These are phyloP conservation scores for Aspergillus sp. DNA, from an alignment of 2,329 filamentous ascomycete species.

Conservation along the genomic window DNA sequence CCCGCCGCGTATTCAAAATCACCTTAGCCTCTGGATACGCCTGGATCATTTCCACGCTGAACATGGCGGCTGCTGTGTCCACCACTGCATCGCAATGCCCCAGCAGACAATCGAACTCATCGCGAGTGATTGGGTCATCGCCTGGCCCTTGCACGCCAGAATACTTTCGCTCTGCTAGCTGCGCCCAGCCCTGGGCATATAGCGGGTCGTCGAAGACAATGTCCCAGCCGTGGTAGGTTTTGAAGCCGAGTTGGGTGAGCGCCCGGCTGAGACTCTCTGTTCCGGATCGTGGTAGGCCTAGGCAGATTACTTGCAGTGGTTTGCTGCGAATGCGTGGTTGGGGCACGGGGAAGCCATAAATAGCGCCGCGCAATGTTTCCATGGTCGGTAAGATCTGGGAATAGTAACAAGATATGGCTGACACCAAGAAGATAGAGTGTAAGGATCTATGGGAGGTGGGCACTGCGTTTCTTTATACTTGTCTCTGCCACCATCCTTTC, in stretches of 20 bases:
- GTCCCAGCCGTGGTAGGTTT: constrained; percentile 24
- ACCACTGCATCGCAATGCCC: constrained; percentile 32
- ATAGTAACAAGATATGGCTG: not conserved
- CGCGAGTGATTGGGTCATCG: constrained; percentile 8
- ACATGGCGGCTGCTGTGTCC: constrained; percentile 35
- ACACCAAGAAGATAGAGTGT: not conserved
- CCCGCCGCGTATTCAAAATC: constrained; percentile 19
- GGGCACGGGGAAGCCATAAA: constrained; percentile 14
- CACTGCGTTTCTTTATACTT: not conserved
- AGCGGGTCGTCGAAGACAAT: constrained; percentile 3
- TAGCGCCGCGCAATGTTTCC: not conserved
- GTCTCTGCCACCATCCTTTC: not conserved
- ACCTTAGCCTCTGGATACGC: constrained; percentile 37
- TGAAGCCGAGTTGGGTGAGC: constrained; percentile 25
- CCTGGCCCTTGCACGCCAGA: not conserved
- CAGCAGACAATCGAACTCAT: constrained; percentile 36
- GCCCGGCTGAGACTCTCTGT: constrained; percentile 29
- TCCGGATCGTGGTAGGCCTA: constrained; percentile 27
- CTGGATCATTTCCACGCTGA: constrained; percentile 37
- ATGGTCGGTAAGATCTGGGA: not conserved
- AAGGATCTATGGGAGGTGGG: not conserved
- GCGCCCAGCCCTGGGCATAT: constrained; percentile 8
- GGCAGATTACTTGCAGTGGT: constrained; percentile 23
- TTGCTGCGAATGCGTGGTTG: constrained; percentile 5
- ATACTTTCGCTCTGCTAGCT: constrained; percentile 22